Evolutionary conservation across 176 grass and related monocot genomes (phyloP).

Genomic region (Hyparrhenia diplandra): DNA sequence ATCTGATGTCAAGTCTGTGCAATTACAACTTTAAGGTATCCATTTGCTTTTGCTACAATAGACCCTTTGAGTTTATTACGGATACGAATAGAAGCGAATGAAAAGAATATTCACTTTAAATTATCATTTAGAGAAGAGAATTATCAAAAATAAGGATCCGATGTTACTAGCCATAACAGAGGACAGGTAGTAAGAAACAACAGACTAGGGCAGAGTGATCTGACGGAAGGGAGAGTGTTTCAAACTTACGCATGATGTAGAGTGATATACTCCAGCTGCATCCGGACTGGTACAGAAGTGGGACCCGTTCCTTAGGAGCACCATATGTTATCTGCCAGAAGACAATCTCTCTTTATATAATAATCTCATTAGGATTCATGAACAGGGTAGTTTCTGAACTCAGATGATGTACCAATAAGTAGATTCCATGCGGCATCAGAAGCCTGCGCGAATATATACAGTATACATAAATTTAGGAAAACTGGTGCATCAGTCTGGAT

Average conservation of each 20-base stretch:
- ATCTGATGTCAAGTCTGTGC: not conserved
- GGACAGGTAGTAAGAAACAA: not conserved
- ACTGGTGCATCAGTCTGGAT: not conserved
- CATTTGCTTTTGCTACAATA: not conserved
- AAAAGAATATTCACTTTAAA: not conserved
- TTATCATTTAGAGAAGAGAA: not conserved
- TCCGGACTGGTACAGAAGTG: slow-evolving; percentile 55
- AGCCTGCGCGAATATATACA: slow-evolving; percentile 44
- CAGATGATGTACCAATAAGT: slow-evolving; percentile 68
- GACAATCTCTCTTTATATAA: slow-evolving; percentile 23
- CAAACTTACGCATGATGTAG: slow-evolving; percentile 56
- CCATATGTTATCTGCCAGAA: slow-evolving; percentile 86
- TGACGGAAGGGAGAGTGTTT: not conserved
- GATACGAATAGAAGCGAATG: not conserved
- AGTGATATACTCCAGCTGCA: slow-evolving; percentile 47
- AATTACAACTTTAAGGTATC: not conserved
- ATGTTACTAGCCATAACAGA: not conserved
- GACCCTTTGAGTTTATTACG: not conserved
- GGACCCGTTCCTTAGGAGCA: slow-evolving; percentile 65
- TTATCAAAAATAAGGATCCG: not conserved
- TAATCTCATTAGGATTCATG: not conserved
- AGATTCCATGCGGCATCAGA: slow-evolving; percentile 65
- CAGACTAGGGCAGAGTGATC: not conserved
- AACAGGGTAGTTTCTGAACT: not conserved
- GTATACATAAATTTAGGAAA: not conserved